phyloP scores from a whole-genome alignment of 169 alveolate genomes.

The Cryptosporidium sp. region DNA sequence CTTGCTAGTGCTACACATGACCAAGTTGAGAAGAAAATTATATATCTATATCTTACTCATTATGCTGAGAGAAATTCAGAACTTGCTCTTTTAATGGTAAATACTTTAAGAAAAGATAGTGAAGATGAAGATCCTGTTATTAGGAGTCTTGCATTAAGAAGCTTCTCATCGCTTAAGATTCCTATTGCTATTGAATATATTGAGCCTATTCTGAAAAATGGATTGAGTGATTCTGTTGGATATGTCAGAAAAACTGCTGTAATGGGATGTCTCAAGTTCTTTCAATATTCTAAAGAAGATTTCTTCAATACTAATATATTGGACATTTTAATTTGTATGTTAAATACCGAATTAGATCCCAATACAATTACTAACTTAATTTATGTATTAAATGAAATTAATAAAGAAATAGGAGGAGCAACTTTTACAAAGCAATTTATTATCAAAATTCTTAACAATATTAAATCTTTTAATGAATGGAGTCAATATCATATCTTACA shows the following conservation, averaged over 20 bases:
- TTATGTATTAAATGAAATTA: slow-evolving; percentile 93
- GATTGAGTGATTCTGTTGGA: slow-evolving; percentile 92
- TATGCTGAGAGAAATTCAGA: slow-evolving; percentile 96
- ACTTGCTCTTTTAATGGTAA: slow-evolving; percentile 96
- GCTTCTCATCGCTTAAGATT: slow-evolving; percentile 93
- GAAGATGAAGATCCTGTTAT: slow-evolving; percentile 96
- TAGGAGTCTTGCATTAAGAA: slow-evolving; percentile 97
- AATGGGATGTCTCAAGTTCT: slow-evolving; percentile 92
- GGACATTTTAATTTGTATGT: slow-evolving; percentile 78
- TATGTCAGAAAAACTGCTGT: slow-evolving; percentile 97
- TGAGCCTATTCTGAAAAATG: slow-evolving; percentile 89
- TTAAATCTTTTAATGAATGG: slow-evolving; percentile 96
- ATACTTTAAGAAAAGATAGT: slow-evolving; percentile 96
- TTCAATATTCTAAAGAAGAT: slow-evolving; percentile 74
- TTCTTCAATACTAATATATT: slow-evolving; percentile 61
- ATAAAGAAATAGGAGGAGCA: slow-evolving; percentile 94
- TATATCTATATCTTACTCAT: slow-evolving; percentile 94
- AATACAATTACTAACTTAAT: slow-evolving; percentile 91
- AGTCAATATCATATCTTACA: slow-evolving; percentile 93
- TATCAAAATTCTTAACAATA: slow-evolving; percentile 85
- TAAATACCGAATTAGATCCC: slow-evolving; percentile 89
- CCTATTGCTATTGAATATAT: slow-evolving; percentile 91
- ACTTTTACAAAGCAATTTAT: slow-evolving; percentile 88
- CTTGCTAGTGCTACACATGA: slow-evolving; percentile 96
- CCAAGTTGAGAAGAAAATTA: slow-evolving; percentile 98